These are phyloP conservation scores for Phialocephala subalpina DNA, from an alignment of 2,329 filamentous ascomycete genomes.

Conservation along the genomic window DNA sequence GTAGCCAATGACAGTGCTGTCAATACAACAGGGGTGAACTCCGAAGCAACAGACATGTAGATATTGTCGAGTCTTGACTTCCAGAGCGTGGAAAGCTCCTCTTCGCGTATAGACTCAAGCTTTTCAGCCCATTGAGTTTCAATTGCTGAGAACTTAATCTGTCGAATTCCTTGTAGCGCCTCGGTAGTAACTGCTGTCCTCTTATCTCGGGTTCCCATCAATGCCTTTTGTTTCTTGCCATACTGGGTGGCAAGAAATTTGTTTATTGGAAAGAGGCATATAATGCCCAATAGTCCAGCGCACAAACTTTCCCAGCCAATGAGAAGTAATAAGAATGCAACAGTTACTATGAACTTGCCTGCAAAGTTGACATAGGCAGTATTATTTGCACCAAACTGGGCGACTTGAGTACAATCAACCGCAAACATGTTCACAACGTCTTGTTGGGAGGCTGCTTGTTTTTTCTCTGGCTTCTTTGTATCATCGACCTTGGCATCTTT, in stretches of 20 bases:
- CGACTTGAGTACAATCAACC: conserved; percentile 72
- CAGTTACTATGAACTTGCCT: conserved; percentile 68
- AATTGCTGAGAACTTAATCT: conserved; percentile 82
- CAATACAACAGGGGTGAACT: conserved; percentile 75
- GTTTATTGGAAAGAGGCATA: conserved; percentile 71
- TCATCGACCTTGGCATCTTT: conserved; percentile 11
- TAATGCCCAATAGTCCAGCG: conserved; percentile 69
- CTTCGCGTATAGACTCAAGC: conserved; percentile 69
- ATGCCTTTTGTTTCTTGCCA: conserved; percentile 65
- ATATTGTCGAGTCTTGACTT: conserved; percentile 40
- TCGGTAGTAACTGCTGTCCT: conserved; percentile 79
- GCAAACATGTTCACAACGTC: conserved; percentile 78
- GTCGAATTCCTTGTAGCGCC: conserved; percentile 77
- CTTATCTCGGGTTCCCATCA: conserved; percentile 78
- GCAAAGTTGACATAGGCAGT: conserved; percentile 67
- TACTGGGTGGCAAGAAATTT: conserved; percentile 70
- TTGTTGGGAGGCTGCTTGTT: conserved; percentile 61
- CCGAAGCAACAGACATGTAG: conserved; percentile 57
- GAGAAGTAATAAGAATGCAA: conserved; percentile 70
- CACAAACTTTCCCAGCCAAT: conserved; percentile 74
- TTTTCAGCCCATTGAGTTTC: conserved; percentile 77
- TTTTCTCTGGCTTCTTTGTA: conserved; percentile 8
- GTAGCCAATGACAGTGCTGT: conserved; percentile 73
- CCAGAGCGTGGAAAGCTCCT: conserved; percentile 72
- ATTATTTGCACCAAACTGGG: conserved; percentile 69